Evolutionary conservation across 495 filamentous ascomycete genomes (phyloP), one percentile per base, ranked within the genome.

Genomic region (Zalerion maritima): DNA sequence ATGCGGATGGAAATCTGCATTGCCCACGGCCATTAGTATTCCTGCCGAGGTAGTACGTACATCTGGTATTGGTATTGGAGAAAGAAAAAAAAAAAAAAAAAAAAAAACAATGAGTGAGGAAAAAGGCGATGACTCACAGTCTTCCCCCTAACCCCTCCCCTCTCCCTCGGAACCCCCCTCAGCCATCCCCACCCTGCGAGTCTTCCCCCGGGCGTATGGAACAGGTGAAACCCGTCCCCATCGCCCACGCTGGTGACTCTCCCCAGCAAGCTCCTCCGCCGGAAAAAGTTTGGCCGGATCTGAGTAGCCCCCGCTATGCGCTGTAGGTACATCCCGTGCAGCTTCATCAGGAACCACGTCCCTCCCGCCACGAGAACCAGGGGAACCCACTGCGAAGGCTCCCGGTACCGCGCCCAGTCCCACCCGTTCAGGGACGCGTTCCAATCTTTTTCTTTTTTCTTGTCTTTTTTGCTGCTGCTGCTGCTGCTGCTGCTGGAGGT

Each of bases 161-260:
- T 77, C 27, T 58, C 68, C 6, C 38, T 67, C 2, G 85, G 83
- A 2, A 93, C 69, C 26, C 55, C 73, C 40, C 83, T 73, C 30
- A 91, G 44, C 85, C 83, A 94, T 8, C 76, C 85, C 91, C 91
- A 97, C 28, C 89, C 89, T 8, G 75, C 63, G 12, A 87, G 45
- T 26, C 81, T 60, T 8, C 89, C 89, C 8, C 91, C 89, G 0
- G 89, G 89, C 0, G 84, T 94, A 52, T 97, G 89, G 49, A 78
- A 97, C 6, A 97, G 50, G 29, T 84, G 72, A 49, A 97, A 94
- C 38, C 84, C 84, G 46, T 97, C 89, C 0, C 82, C 91, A 60
- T 97, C 89, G 27, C 91, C 91, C 14, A 97, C 89, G 37, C 79
- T 85, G 16, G 89, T 94, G 3, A 94, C 89, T 31, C 60, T 65